These are phyloP conservation scores for Ensete glaucum DNA, from an alignment of 176 grass and related monocot species.

Conservation along the genomic window DNA sequence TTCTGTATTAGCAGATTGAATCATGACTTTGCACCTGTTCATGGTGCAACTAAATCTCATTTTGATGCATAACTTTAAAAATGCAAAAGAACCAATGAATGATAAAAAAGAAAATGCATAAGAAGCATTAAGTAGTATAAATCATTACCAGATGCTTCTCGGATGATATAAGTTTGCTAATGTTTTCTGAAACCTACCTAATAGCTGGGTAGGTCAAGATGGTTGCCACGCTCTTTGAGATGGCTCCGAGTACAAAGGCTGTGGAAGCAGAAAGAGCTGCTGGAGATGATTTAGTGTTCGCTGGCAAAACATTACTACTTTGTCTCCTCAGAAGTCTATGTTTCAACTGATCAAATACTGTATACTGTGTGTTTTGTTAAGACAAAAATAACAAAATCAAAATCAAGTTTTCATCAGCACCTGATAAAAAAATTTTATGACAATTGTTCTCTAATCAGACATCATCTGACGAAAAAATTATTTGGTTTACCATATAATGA, in stretches of 20 bases:
- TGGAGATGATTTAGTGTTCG: conserved; percentile 34
- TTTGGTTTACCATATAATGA: too few relatives aligned
- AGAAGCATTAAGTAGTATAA: background rate
- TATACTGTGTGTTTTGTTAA: conserved; percentile 46
- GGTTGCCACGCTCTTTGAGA: conserved; percentile 84
- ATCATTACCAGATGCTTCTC: background rate
- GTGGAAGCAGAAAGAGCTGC: conserved; percentile 72
- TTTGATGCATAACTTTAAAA: too few relatives aligned
- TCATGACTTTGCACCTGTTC: conserved; percentile 84
- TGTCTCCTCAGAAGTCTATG: conserved; percentile 41
- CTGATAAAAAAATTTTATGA: too few relatives aligned
- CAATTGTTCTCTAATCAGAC: too few relatives aligned
- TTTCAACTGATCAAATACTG: conserved; percentile 94
- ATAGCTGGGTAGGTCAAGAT: conserved; percentile 86
- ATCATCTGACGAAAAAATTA: too few relatives aligned
- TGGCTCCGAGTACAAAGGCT: conserved; percentile 72
- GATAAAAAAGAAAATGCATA: background rate
- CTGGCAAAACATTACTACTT: conserved; percentile 25
- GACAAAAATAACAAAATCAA: background rate
- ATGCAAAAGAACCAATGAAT: too few relatives aligned
- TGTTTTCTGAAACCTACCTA: conserved; percentile 33
- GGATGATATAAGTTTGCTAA: background rate
- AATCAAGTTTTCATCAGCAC: too few relatives aligned
- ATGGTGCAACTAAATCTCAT: background rate
- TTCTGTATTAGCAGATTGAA: conserved; percentile 62